Evolutionary conservation across 352 stramenopile genomes (phyloP), one percentile per base, ranked within the genome.

Genomic region (Pythium chondricola): DNA sequence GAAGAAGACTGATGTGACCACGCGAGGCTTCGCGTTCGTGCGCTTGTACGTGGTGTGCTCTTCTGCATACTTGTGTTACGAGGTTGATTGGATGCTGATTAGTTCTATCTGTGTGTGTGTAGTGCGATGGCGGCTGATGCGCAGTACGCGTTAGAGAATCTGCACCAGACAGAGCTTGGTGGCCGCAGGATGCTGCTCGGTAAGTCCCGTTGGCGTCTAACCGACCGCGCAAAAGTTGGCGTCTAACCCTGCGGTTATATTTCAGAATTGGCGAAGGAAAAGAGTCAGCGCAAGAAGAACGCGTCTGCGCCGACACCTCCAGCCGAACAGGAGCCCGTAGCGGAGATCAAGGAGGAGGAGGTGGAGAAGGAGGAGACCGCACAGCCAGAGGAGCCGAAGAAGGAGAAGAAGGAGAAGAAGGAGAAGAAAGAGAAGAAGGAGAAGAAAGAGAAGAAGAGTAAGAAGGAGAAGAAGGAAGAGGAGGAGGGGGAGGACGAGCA

Each of bases 1-100:
- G 50, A 62, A 61, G 44, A 91, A 89, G 69, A 76, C 61, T 56
- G 79, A 91, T 45, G 80, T 74, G 60, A 70, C 83, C 46, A 90
- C 79, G 49, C 82, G 82, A 36, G 82, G 82, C 50, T 93, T 93
- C 56, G 82, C 82, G 36, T 93, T 93, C 47, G 77, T 93, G 18
- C 81, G 78, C 53, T 93, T 86, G 82, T 93, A 73, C 63, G 82
- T 83, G 18, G 25, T 32, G 16, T 26, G 5, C 6, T 20, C 20
- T 4, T 31, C 21, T 2, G 21, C 24, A 10, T 45, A 3, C n/a
- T 46, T 16, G 14, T 22, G 37, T 29, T 3, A 45, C n/a, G 43
- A 6, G 35, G 14, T 27, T 14, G 20, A 24, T 46, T 50, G 26
- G 11, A 20, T 64, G 21, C 41, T 11, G 26, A 41, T 25, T 24